Evolutionary conservation across 768 basidiomycete species (phyloP), one percentile per base, ranked within the genome.

Genomic region (Cubamyces sp.): DNA sequence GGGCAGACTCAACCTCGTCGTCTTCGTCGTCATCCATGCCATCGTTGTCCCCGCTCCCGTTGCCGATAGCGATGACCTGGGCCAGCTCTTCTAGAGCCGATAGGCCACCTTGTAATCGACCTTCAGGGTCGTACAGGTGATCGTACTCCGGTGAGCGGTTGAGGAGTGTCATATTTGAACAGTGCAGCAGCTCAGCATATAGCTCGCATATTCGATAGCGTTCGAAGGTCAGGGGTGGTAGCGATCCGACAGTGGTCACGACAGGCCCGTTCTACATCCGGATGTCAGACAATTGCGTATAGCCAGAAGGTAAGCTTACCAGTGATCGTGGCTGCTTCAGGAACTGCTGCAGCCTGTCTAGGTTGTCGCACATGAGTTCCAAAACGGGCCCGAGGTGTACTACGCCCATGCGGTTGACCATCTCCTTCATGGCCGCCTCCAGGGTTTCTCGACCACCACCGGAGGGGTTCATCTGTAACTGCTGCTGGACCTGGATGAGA

Each of bases 191-290:
- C 72, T 99, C 97, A 19, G 96, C 97, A 69, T 96, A 95, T 14
- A 99, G 81, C 74, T 99, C 97, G 76, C 94, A 92, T 68, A 98
- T 94, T 11, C 96, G 87, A 75, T 94, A 97, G 16, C 97, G 88
- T 73, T 98, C 97, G 60, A 96, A 86, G 1, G 97, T 98, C 26
- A 99, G 85, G 0, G 96, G 94, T 1, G 80, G 79, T 54, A 91
- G 82, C 5, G 77, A 73, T 5, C 91, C 91, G n/a, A 92, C 81
- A 0, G 91, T 92, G 0, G 92, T 92, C 34, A 81, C 78, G 26
- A 92, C 78, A 4, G 86, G 83, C 0, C 85, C 88, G 69, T 81
- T 80, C 91, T 94, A 57, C 11, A 25, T 15, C 21, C 12, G 26
- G 62, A n/a, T 30, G 64, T 45, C 16, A 37, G 37, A 41, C 11